phyloP scores from a whole-genome alignment of 1,284 basidiomycete genomes.

The Dichomitus squalens region DNA sequence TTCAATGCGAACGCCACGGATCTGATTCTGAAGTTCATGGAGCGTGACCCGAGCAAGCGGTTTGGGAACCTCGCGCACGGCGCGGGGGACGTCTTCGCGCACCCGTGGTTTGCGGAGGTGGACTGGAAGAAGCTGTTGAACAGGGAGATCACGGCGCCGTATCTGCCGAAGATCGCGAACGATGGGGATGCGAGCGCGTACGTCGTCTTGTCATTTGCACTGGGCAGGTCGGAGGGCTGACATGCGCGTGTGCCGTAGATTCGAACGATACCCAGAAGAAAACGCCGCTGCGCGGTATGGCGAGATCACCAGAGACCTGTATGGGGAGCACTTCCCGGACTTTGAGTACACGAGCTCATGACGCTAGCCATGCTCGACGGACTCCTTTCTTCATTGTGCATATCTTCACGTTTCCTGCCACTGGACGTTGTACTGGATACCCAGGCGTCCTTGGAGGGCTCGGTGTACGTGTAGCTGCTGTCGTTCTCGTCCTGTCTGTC shows the following conservation, averaged over 20 bases:
- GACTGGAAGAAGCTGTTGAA: slow-evolving; percentile 88
- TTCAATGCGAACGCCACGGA: slow-evolving; percentile 87
- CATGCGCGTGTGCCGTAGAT: slow-evolving; percentile 44
- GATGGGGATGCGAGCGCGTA: slow-evolving; percentile 93
- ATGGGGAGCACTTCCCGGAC: slow-evolving; percentile 62
- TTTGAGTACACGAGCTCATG: slow-evolving; percentile 57
- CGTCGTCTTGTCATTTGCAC: slow-evolving; percentile 36
- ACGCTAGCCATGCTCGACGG: background rate
- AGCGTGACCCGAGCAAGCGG: slow-evolving; percentile 87
- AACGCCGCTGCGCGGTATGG: slow-evolving; percentile 64
- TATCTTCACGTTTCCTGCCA: background rate
- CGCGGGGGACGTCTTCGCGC: slow-evolving; percentile 94
- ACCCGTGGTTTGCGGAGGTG: slow-evolving; percentile 97
- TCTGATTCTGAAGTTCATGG: slow-evolving; percentile 89
- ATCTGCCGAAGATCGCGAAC: slow-evolving; percentile 83
- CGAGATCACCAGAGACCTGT: slow-evolving; percentile 52
- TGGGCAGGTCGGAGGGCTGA: background rate
- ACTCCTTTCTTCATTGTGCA: background rate
- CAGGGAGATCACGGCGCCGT: slow-evolving; percentile 95
- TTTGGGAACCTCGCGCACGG: slow-evolving; percentile 93
- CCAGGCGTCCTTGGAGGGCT: background rate
- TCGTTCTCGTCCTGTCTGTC: background rate
- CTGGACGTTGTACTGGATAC: background rate
- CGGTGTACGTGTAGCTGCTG: background rate
- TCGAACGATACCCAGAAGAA: slow-evolving; percentile 77